Base-by-base conservation (phyloP, 345 rosid species). In the Turnera subulata region DNA sequence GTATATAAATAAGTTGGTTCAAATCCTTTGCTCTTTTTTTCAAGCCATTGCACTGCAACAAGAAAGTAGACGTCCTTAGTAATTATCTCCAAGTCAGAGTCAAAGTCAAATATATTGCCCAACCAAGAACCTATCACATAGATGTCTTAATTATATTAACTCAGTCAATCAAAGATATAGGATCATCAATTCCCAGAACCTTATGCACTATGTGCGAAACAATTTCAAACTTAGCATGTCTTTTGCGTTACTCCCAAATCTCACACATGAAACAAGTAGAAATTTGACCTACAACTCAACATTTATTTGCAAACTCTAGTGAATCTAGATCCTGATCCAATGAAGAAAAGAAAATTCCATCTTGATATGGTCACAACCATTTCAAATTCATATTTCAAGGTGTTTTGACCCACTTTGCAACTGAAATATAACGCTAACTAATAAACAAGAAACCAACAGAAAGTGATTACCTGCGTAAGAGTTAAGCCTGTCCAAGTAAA, bases 1-100 rank as follows among this genome's bases (percentile, higher is more conserved):
- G 96, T 85, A 76, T 90, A 93, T 50, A 93, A 64, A 73, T 87
- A 93, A 47, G 85, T 80, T 56, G 99, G 96, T 66, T 90, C 99
- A 78, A 84, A 89, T 50, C 75, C 90, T 73, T 84, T 81, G 69
- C 79, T 84, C 75, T 75, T 82, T 57, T 73, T 75, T 76, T 90
- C 99, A 57, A 85, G 91, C 86, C 93, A 84, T 46, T 69, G 80
- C 72, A 81, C 97, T 90, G 92, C 61, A 83, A 63, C 38, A 64
- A 61, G 13, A 68, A 16, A 4, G 45, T 44, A 52, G 15, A 55
- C 46, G 6, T 62, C 53, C 52, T 48, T 50, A 66, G 29, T 52
- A 52, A 51, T 35, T 45, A 22, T 29, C 5, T 8, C 35, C 5
- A 29, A 29, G 35, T 29, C 35, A 29, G n/a, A n/a, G n/a, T n/a